Evolutionary conservation across 2,329 filamentous ascomycete genomes (phyloP).

Genomic region (Colletotrichum ledebouriae): DNA sequence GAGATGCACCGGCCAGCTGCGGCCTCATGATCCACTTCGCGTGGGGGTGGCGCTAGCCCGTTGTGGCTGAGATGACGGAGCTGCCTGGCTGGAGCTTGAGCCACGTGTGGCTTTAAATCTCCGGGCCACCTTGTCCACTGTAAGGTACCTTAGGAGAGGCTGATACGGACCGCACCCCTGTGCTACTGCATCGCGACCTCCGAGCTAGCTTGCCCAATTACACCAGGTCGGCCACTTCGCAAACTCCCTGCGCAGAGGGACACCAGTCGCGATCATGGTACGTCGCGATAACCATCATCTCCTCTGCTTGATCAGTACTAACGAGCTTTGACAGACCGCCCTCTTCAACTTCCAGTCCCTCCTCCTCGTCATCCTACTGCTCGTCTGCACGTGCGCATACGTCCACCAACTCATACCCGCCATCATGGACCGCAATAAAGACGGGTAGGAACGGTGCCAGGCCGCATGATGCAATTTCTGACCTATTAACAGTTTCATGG

Average conservation of each 20-base stretch:
- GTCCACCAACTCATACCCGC: constrained; percentile 90
- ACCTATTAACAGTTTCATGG: constrained; percentile 70
- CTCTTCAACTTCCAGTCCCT: constrained; percentile 99
- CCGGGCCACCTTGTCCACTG: constrained; percentile 41
- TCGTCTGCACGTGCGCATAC: constrained; percentile 97
- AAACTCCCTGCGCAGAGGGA: constrained; percentile 29
- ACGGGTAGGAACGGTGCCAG: constrained; percentile 72
- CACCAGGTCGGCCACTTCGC: constrained; percentile 27
- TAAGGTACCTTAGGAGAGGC: constrained; percentile 14
- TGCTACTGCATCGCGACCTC: constrained; percentile 25
- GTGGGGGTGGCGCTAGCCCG: constrained; percentile 23
- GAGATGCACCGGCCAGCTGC: constrained; percentile 16
- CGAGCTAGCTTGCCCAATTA: constrained; percentile 23
- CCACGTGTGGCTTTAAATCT: constrained; percentile 33
- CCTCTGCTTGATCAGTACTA: constrained; percentile 5
- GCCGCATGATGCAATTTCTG: constrained; percentile 19
- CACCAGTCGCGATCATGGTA: constrained; percentile 46
- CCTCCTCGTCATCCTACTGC: constrained; percentile 91
- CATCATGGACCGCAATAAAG: constrained; percentile 93
- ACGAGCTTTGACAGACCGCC: constrained; percentile 74
- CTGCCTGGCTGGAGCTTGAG: constrained; percentile 10
- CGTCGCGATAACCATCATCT: not conserved
- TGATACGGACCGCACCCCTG: constrained; percentile 18
- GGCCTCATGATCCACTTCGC: not conserved
- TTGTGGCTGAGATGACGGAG: constrained; percentile 15